A percentile compares a stretch with the other conserved stretches of the same genome.
Evolutionary conservation across 2,329 filamentous ascomycete species (phyloP).

Genomic region (Podosphaera leucotricha): DNA sequence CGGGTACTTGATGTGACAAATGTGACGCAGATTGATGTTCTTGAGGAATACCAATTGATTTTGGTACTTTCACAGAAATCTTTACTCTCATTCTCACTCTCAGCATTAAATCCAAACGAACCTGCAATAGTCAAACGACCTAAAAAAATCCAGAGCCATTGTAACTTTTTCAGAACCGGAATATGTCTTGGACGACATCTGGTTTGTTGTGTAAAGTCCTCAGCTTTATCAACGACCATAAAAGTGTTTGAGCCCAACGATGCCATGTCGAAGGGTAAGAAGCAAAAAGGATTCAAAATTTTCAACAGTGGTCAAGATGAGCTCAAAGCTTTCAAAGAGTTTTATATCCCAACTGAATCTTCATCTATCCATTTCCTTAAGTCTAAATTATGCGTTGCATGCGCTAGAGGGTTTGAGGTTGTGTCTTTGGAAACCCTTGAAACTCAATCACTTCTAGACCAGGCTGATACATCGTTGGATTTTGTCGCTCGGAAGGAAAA

Average conservation of each 20-base stretch:
- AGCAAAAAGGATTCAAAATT: slow-evolving; percentile 93
- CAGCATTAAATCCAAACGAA: slow-evolving; percentile 68
- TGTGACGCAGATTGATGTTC: slow-evolving; percentile 85
- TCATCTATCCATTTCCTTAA: slow-evolving; percentile 94
- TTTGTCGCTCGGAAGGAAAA: slow-evolving; percentile 88
- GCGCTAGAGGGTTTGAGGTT: slow-evolving; percentile 86
- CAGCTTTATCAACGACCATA: slow-evolving; percentile 79
- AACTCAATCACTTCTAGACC: slow-evolving; percentile 86
- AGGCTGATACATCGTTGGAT: slow-evolving; percentile 92
- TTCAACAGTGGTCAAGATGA: slow-evolving; percentile 85
- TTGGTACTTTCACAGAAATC: slow-evolving; percentile 86
- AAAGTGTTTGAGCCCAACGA: slow-evolving; percentile 99
- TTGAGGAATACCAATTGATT: slow-evolving; percentile 84
- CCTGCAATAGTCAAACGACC: slow-evolving; percentile 60
- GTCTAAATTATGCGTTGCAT: slow-evolving; percentile 89
- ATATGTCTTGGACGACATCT: slow-evolving; percentile 86
- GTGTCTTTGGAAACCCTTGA: slow-evolving; percentile 94
- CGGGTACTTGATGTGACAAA: slow-evolving; percentile 66
- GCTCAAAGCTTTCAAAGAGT: slow-evolving; percentile 92
- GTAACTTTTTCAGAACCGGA: slow-evolving; percentile 95
- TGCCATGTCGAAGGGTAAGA: slow-evolving; percentile 77
- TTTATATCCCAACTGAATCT: slow-evolving; percentile 97
- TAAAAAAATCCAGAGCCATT: slow-evolving; percentile 91
- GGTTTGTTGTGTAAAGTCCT: slow-evolving; percentile 91
- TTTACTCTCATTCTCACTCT: slow-evolving; percentile 67